Conservation (phyloP, 2,329 filamentous ascomycete species). For the Venturia pyrina region DNA sequence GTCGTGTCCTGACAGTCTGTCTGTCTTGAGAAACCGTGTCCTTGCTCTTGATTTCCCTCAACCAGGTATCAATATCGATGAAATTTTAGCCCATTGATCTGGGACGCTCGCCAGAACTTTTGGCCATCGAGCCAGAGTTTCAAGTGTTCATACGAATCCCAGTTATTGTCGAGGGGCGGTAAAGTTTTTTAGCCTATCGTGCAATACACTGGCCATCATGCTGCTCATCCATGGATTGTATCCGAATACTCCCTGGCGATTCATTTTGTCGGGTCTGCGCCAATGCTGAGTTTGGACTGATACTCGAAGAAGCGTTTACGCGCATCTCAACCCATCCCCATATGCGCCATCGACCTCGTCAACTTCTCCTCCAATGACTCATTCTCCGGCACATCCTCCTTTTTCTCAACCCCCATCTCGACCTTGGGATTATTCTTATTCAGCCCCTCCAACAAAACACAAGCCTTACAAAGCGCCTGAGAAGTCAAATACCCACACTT, state of each 20-base stretch:
- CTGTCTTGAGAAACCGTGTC: too few species aligned
- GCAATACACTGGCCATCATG: neutral
- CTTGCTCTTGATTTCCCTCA: too few species aligned
- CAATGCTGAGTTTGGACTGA: too few species aligned
- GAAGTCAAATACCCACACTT: conserved; percentile 94
- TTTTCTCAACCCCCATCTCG: neutral
- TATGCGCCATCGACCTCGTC: conserved; percentile 2
- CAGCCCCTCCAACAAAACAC: conserved; percentile 75
- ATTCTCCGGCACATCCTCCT: neutral
- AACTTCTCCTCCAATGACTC: neutral
- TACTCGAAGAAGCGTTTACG: neutral
- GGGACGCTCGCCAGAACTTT: too few species aligned
- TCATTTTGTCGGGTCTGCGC: neutral
- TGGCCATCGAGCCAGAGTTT: too few species aligned
- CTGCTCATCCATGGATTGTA: neutral
- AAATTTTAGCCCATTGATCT: too few species aligned
- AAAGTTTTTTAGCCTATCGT: neutral
- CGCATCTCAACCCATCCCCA: neutral
- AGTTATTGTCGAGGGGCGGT: too few species aligned
- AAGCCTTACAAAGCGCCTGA: conserved; percentile 88
- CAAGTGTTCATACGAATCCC: too few species aligned
- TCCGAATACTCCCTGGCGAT: neutral
- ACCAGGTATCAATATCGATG: too few species aligned
- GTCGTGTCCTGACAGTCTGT: neutral
- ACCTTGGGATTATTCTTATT: conserved; percentile 57